phyloP scores from a whole-genome alignment of 306 rosid species.

The Rosa persica region DNA sequence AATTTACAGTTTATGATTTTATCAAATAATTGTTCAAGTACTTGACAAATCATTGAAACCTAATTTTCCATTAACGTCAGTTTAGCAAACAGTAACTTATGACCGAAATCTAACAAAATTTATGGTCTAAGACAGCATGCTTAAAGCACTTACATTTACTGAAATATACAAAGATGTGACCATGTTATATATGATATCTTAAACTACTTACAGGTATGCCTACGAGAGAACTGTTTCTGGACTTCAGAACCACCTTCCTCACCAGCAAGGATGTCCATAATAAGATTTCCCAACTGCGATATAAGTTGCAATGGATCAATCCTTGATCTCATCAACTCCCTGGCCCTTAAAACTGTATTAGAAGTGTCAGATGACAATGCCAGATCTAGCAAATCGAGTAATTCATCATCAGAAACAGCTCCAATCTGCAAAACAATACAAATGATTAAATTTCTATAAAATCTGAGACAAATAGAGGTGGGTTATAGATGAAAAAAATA shows the following conservation, averaged over 20 bases:
- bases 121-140: conserved; percentile 2
- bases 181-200: background rate
- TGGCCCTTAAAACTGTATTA: conserved; percentile 68
- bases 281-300: conserved; percentile 77
- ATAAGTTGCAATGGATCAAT: conserved; percentile 81
- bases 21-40: background rate
- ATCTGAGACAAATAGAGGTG: conserved; percentile 10
- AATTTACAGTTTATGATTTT: too few species aligned
- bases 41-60: background rate
- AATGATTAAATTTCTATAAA: background rate
- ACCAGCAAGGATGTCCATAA: conserved; percentile 90
- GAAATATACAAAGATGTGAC: background rate
- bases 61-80: background rate
- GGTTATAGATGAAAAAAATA: background rate
- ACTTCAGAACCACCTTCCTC: conserved; percentile 52
- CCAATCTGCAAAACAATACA: conserved; percentile 64
- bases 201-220: conserved; percentile 56
- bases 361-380: conserved; percentile 84
- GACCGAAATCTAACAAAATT: background rate
- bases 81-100: background rate
- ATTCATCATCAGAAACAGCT: conserved; percentile 72
- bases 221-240: conserved; percentile 43
- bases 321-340: conserved; percentile 80
- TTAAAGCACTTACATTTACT: background rate
- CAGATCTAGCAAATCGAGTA: conserved; percentile 78